phyloP scores from a whole-genome alignment of 495 filamentous ascomycete species.

The Penicillium simplicissimum region DNA sequence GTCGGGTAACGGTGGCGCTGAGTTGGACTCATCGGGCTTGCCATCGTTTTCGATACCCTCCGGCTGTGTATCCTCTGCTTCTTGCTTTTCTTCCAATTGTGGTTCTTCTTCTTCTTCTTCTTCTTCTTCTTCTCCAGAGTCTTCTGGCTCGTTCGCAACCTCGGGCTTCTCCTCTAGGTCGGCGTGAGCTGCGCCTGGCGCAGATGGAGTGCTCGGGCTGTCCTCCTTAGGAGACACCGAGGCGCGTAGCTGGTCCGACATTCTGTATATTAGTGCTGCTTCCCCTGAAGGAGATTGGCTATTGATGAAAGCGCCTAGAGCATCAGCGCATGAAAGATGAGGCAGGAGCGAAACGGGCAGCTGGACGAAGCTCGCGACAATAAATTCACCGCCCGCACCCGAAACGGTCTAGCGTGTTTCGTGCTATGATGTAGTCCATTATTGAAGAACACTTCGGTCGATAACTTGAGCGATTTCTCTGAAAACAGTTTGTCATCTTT shows the following conservation, averaged over 20 bases:
- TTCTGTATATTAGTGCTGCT: conserved; percentile 15
- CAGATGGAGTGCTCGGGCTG: conserved; percentile 1
- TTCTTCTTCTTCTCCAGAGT: conserved; percentile 3
- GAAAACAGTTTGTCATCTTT: too few species aligned
- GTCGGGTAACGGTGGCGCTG: conserved; percentile 53
- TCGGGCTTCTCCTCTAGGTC: conserved; percentile 16
- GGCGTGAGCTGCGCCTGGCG: conserved; percentile 8
- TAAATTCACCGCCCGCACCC: conserved; percentile 6
- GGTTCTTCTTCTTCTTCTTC: neutral
- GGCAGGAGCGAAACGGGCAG: neutral
- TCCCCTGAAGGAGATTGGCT: neutral
- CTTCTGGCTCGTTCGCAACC: conserved; percentile 12
- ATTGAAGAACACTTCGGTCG: neutral
- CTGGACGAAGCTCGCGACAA: conserved; percentile 4
- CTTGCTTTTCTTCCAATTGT: conserved; percentile 15
- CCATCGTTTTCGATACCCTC: conserved; percentile 17
- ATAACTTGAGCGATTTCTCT: too few species aligned
- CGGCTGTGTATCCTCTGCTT: conserved; percentile 15
- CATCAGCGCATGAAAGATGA: conserved; percentile 3
- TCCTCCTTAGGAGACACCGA: conserved; percentile 3
- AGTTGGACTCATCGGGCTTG: conserved; percentile 27
- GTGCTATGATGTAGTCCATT: neutral
- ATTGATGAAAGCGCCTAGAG: neutral
- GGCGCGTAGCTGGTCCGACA: conserved; percentile 14
- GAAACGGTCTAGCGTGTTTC: neutral